Evolutionary conservation across 305 asterid genomes (phyloP).

Genomic region (Salvia sclarea): DNA sequence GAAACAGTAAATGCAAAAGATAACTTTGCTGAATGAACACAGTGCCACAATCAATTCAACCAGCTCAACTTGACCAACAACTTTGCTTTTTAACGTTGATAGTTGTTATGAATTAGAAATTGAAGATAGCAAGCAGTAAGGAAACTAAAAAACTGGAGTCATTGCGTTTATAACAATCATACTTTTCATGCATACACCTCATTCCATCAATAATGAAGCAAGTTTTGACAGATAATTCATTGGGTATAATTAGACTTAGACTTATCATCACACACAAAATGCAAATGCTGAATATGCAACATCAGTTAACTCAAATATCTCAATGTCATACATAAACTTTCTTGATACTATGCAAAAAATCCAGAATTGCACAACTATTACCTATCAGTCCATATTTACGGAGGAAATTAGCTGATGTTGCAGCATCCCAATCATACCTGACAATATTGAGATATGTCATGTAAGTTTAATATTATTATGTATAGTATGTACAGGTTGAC

Average conservation of each 20-base stretch:
- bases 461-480: neutral
- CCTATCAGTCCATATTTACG: conserved; percentile 92
- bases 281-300: neutral
- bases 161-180: neutral
- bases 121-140: too few species aligned
- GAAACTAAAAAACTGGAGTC: too few species aligned
- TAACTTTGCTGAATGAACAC: neutral
- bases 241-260: too few species aligned
- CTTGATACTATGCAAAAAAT: neutral
- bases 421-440: conserved; percentile 99
- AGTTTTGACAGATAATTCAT: neutral
- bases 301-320: neutral
- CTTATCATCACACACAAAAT: neutral
- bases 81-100: neutral
- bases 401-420: conserved; percentile 90
- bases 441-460: conserved; percentile 17
- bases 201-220: neutral
- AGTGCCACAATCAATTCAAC: neutral
- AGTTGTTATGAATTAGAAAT: neutral
- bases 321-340: too few species aligned
- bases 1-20: neutral
- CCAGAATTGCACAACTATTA: conserved; percentile 13
- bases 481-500: neutral
- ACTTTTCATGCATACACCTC: neutral
- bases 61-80: neutral